phyloP scores from a whole-genome alignment of 139 green algal genomes.

The Auxenochlorella protothecoides region DNA sequence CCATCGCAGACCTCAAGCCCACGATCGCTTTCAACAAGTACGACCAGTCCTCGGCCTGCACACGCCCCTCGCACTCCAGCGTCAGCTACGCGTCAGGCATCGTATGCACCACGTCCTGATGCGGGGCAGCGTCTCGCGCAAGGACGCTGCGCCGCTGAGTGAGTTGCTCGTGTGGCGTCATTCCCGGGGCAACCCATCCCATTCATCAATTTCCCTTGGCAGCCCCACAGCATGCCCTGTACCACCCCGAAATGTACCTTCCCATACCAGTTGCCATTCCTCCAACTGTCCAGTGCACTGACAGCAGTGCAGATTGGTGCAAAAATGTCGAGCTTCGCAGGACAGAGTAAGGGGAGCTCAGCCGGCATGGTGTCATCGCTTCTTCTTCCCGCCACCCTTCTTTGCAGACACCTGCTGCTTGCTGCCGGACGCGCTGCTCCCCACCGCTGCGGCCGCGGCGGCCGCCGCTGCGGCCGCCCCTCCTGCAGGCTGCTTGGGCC shows the following conservation, averaged over 20 bases:
- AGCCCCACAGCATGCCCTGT: too few relatives aligned
- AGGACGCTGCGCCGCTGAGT: too few relatives aligned
- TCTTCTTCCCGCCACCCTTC: constrained; percentile 28
- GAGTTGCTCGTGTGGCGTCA: too few relatives aligned
- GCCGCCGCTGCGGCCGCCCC: constrained; percentile 4
- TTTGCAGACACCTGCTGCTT: constrained; percentile 1
- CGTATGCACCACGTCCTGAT: constrained; percentile 8
- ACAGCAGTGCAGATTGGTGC: too few relatives aligned
- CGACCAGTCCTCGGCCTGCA: constrained; percentile 59
- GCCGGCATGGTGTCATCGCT: not conserved
- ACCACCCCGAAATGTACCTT: too few relatives aligned
- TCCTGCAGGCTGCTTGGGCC: constrained; percentile 4
- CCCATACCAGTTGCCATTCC: too few relatives aligned
- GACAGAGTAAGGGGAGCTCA: too few relatives aligned
- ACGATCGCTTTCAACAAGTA: constrained; percentile 57
- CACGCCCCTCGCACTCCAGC: constrained; percentile 42
- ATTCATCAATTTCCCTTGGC: too few relatives aligned
- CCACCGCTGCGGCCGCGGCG: constrained; percentile 1
- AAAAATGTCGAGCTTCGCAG: too few relatives aligned
- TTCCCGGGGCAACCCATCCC: too few relatives aligned
- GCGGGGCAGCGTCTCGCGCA: too few relatives aligned
- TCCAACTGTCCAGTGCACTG: too few relatives aligned
- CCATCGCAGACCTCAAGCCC: constrained; percentile 10
- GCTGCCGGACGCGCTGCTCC: not conserved
- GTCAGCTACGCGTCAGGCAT: constrained; percentile 73